These are phyloP conservation scores for Anacardium occidentale DNA, from an alignment of 345 rosid genomes.

Conservation along the genomic window DNA sequence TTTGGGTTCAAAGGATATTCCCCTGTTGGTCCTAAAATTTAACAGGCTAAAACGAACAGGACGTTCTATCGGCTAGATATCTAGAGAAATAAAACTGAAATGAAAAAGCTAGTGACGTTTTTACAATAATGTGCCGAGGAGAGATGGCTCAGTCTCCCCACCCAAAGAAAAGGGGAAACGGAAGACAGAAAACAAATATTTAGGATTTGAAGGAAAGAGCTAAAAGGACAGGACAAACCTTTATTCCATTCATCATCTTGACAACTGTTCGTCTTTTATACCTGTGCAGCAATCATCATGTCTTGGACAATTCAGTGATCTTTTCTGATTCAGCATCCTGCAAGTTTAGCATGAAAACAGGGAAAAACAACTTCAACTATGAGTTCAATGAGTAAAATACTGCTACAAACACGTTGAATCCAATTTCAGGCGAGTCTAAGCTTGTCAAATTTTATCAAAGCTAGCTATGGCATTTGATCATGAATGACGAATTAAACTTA, in stretches of 20 bases:
- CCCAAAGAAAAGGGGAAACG: neutral
- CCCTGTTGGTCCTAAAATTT: too few species aligned
- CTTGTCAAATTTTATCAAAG: neutral
- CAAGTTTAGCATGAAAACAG: conserved; percentile 7
- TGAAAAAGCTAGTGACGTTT: neutral
- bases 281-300: neutral
- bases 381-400: neutral
- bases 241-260: neutral
- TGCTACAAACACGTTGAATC: neutral
- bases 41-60: too few species aligned
- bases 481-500: neutral
- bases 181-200: neutral
- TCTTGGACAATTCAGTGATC: neutral
- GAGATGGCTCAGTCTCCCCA: neutral
- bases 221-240: neutral
- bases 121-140: neutral
- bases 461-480: neutral
- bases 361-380: neutral
- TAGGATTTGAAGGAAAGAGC: neutral
- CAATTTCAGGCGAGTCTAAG: too few species aligned
- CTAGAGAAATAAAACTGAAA: neutral
- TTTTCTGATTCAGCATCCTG: conserved; percentile 44
- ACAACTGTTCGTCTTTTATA: neutral
- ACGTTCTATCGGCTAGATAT: too few species aligned
- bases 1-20: too few species aligned